Conservation (phyloP, 768 basidiomycete species). For the Cystobasidiopsis lactophilus region DNA sequence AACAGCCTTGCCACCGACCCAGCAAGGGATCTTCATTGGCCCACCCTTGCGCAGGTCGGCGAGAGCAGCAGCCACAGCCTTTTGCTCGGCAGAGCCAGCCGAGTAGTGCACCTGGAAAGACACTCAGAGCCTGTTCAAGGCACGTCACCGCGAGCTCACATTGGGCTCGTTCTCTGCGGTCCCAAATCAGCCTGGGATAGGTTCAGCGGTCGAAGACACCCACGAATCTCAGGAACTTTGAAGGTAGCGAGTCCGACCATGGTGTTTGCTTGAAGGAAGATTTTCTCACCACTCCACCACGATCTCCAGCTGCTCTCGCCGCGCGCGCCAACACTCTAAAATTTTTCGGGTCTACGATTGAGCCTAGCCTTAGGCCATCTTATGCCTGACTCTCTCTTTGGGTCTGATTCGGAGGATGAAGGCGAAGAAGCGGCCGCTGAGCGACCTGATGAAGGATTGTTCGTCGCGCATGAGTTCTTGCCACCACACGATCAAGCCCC, state of each 20-base stretch:
- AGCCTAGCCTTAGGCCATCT: not conserved
- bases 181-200: not conserved
- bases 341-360: no score
- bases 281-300: not conserved
- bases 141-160: slow-evolving; percentile 31
- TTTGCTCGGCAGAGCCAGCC: slow-evolving; percentile 54
- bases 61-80: slow-evolving; percentile 47
- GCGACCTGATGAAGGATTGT: no score
- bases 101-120: slow-evolving; percentile 35
- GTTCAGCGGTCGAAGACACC: not conserved
- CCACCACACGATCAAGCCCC: no score
- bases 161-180: slow-evolving; percentile 57
- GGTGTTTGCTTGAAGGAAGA: not conserved
- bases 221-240: slow-evolving; percentile 6
- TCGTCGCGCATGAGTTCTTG: no score
- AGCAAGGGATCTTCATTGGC: slow-evolving; percentile 79
- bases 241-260: slow-evolving; percentile 7
- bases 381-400: not conserved
- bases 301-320: no score
- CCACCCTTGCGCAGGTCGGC: slow-evolving; percentile 55
- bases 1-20: slow-evolving; percentile 74
- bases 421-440: not conserved
- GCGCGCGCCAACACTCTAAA: no score
- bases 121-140: not conserved
- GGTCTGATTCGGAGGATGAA: not conserved